Percentiles rank a stretch among this genome's conserved stretches.
Evolutionary conservation across 2,329 filamentous ascomycete genomes (phyloP).

Genomic region (Penicillium janthinellum): DNA sequence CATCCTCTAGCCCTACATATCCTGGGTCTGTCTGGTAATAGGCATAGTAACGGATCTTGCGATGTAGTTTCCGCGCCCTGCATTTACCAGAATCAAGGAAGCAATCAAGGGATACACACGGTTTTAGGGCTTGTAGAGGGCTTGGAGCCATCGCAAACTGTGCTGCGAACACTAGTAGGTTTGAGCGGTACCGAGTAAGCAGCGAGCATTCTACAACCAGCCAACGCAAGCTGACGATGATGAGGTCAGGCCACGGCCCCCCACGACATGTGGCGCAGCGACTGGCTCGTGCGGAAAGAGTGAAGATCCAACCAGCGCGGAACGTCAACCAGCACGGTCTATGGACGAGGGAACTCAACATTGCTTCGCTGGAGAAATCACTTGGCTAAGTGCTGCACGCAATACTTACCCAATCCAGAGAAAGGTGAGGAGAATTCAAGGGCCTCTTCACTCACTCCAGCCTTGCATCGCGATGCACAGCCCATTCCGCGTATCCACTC

Average conservation of each 20-base stretch:
- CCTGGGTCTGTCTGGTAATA: too few species aligned
- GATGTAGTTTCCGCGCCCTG: not conserved
- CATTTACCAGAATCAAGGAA: not conserved
- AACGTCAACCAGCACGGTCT: not conserved
- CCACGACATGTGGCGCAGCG: not conserved
- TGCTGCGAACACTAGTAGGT: too few species aligned
- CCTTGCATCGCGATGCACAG: slow-evolving; percentile 10
- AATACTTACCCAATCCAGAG: not conserved
- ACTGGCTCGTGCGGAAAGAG: not conserved
- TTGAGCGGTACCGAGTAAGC: not conserved
- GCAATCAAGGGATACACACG: not conserved
- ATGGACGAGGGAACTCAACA: too few species aligned
- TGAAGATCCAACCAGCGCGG: not conserved
- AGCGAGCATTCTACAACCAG: not conserved
- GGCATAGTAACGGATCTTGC: not conserved
- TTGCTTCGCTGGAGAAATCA: not conserved
- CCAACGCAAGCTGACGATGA: slow-evolving; percentile 1
- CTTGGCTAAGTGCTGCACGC: not conserved
- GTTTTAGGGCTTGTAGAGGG: not conserved
- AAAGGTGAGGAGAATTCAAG: not conserved
- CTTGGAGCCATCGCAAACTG: not conserved
- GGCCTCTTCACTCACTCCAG: slow-evolving; percentile 1
- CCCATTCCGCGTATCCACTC: slow-evolving; percentile 13
- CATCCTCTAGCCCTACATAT: not conserved
- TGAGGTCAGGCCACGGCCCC: not conserved